Evolutionary conservation across 1,284 basidiomycete species (phyloP), one percentile per base, ranked within the genome.

Genomic region (Ustilago bromivora): DNA sequence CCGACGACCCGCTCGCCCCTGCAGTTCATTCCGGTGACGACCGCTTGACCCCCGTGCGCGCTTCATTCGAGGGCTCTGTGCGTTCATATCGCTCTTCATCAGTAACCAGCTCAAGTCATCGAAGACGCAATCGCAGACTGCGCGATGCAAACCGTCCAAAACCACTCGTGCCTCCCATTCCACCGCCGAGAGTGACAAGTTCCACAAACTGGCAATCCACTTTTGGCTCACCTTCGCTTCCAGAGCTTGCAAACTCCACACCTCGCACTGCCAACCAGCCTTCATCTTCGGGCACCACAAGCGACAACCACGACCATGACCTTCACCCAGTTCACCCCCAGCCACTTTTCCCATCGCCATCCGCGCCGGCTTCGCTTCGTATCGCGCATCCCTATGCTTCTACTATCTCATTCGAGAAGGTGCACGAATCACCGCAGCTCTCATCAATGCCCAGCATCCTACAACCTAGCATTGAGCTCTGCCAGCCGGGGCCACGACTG

Each of bases 131-230:
- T 35, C 58, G 67, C 52, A 69, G 49, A 49, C 32, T 61, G 23
- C 67, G 67, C 23, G 72, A 70, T 11, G 17, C 35, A 4, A 49
- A 55, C 19, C 59, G 51, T 32, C 60, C 67, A 0, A 75, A 75
- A 31, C 67, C 72, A 23, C 57, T 75, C 11, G 52, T 69, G 2
- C 72, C 72, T 59, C 72, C 73, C 35, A 64, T 72, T 17, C 74
- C 74, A 7, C 74, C 74, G 17, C 74, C 74, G 13, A 52, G 74
- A 9, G 52, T 72, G 17, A 63, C 62, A 5, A 76, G 74, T 61
- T 76, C 74, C 5, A 66, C 68, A 47, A 66, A 68, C 19, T 76
- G 66, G 62, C 74, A 76, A 49, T 65, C 69, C 15, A 69, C 62
- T 10, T 72, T 38, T 23, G 74, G 70, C 57, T 76, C 74, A 12